Conservation (phyloP, 2,329 filamentous ascomycete species). For the Penicillium brevicompactum region DNA sequence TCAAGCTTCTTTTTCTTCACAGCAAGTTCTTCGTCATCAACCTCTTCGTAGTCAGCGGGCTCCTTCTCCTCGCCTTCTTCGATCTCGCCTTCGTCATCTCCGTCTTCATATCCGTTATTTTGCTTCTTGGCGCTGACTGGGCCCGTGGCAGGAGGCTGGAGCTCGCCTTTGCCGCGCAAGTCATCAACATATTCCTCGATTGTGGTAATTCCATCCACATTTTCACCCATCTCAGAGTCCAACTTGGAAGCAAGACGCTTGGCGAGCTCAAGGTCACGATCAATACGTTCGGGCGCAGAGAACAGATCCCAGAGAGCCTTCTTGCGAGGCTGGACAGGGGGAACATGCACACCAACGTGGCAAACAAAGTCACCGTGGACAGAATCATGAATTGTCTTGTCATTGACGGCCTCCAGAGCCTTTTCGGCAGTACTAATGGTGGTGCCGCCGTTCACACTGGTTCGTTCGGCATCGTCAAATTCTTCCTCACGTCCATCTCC, state of each 20-base stretch:
- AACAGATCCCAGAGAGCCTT: slow-evolving; percentile 98
- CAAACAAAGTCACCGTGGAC: slow-evolving; percentile 94
- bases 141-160: slow-evolving; percentile 63
- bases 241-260: slow-evolving; percentile 80
- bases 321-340: slow-evolving; percentile 81
- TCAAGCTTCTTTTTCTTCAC: slow-evolving; percentile 97
- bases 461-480: slow-evolving; percentile 47
- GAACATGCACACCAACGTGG: slow-evolving; percentile 93
- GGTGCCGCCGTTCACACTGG: slow-evolving; percentile 32
- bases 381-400: slow-evolving; percentile 95
- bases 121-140: slow-evolving; percentile 56
- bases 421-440: slow-evolving; percentile 69
- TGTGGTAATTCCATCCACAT: slow-evolving; percentile 74
- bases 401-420: slow-evolving; percentile 91
- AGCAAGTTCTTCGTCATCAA: slow-evolving; percentile 85
- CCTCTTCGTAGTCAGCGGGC: slow-evolving; percentile 67
- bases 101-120: slow-evolving; percentile 50
- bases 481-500: slow-evolving; percentile 73
- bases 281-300: slow-evolving; percentile 88
- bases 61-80: slow-evolving; percentile 82
- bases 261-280: slow-evolving; percentile 83
- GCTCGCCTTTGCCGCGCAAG: slow-evolving; percentile 71
- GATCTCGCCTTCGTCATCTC: slow-evolving; percentile 59
- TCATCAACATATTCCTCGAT: slow-evolving; percentile 87
- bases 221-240: slow-evolving; percentile 77